Base-by-base conservation (phyloP, 2,329 filamentous ascomycete genomes). In the Fusarium sp. region DNA sequence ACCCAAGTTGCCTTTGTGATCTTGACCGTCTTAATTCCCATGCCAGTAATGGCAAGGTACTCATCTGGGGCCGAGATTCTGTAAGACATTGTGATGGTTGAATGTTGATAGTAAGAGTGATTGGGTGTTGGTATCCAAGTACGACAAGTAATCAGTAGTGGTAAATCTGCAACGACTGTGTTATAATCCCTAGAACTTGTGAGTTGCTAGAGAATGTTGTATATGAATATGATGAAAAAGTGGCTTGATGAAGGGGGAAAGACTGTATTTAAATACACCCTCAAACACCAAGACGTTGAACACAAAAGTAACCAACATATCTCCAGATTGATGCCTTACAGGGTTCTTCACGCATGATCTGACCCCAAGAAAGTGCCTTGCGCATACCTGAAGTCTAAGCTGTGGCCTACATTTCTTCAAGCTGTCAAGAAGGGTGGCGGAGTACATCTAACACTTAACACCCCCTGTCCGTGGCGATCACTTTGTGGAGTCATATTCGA, bases 21-120 rank as follows among this genome's bases (percentile, higher is more conserved):
- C 71, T 88, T 87, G 72, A 97, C 88, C 74, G 86, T 89, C 42
- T 89, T 84, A 72, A 97, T 86, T 70, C 90, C 89, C 80, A 89
- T 89, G 81, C 93, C 93, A 73, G 92, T 96, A 73, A 96, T 88
- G 84, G 93, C 92, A 80, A 97, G 91, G 85, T 96, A 97, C 81
- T 93, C 88, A 81, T 94, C 92, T 30, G 92, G 90, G 57, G 88
- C 87, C 20, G 92, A 90, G 69, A 93, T 86, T 77, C 85, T 87
- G 81, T 91, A 92, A 72, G 86, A 86, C 83, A 86, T 87, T 34
- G 55, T 68, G 59, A 55, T 33, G 45, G 44, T 65, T 37, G 33
- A 15, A 37, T 20, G 20, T 50, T 12, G 30, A 37, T 33, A 37
- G 31, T 50, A 16, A 30, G 15, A 15, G 44, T 33, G 41, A 36